These are phyloP conservation scores for Beta corolliflora DNA, from an alignment of 179 eudicot genomes.

Conservation along the genomic window DNA sequence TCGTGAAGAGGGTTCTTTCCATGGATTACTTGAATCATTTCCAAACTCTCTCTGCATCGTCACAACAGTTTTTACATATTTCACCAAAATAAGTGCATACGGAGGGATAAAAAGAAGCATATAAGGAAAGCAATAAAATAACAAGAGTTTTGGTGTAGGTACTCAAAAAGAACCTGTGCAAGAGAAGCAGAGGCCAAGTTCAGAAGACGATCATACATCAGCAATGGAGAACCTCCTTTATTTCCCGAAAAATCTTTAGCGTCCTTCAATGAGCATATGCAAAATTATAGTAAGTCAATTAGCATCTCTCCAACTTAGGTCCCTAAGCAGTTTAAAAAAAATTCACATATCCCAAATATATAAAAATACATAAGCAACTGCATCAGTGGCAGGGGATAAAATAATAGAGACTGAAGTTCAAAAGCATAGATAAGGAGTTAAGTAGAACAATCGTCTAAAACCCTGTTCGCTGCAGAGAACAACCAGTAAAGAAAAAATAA, in stretches of 20 bases:
- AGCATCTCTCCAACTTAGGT: slow-evolving; percentile 18
- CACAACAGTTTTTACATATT: slow-evolving; percentile 7
- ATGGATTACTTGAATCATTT: slow-evolving; percentile 38
- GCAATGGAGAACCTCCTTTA: slow-evolving; percentile 37
- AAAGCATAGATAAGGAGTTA: not conserved
- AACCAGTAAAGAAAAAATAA: not conserved
- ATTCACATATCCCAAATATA: not conserved
- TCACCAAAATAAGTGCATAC: not conserved
- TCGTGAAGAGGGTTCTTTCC: slow-evolving; percentile 54
- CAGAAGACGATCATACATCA: slow-evolving; percentile 73
- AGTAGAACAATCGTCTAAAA: not conserved
- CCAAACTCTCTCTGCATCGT: slow-evolving; percentile 51
- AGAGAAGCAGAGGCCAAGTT: slow-evolving; percentile 65
- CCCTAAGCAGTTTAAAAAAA: not conserved
- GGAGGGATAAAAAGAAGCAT: not conserved
- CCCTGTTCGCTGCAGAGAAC: not conserved
- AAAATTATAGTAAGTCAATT: slow-evolving; percentile 24
- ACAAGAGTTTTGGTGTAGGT: slow-evolving; percentile 5
- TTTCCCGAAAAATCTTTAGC: slow-evolving; percentile 23
- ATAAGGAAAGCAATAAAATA: slow-evolving; percentile 1
- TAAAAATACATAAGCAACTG: not conserved
- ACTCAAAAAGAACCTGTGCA: slow-evolving; percentile 53
- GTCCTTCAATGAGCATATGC: slow-evolving; percentile 38
- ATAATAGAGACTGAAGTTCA: not conserved
- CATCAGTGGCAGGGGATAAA: not conserved